Percentiles rank a stretch among this genome's conserved stretches.
Evolutionary conservation across 2,329 filamentous ascomycete species (phyloP).

Genomic region (Massarina eburnea): DNA sequence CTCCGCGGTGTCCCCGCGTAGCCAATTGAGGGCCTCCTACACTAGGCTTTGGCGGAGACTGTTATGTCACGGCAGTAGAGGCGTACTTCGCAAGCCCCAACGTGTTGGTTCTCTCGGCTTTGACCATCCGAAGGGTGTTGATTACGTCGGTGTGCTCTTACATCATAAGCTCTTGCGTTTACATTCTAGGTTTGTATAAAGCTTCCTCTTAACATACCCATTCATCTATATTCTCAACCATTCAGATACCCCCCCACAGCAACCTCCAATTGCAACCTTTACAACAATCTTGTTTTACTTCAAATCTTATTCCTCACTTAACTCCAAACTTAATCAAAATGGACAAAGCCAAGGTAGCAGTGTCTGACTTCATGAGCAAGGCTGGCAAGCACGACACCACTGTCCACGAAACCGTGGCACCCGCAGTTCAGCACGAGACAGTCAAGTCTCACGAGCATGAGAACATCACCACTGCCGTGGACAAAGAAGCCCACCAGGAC

Average conservation of each 20-base stretch:
- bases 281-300: constrained; percentile 1
- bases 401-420: constrained; percentile 66
- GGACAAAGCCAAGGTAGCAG: constrained; percentile 66
- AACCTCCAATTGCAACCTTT: constrained; percentile 1
- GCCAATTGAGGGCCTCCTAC: not conserved
- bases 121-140: too few relatives aligned
- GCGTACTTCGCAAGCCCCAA: too few relatives aligned
- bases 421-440: constrained; percentile 62
- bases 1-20: not conserved
- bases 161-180: not conserved
- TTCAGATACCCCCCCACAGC: not conserved
- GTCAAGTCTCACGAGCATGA: constrained; percentile 64
- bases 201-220: not conserved
- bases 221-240: not conserved
- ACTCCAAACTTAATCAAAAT: constrained; percentile 36
- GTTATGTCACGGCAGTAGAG: constrained; percentile 3
- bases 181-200: constrained; percentile 1
- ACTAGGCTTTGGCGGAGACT: not conserved
- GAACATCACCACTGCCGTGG: constrained; percentile 62
- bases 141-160: constrained; percentile 9
- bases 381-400: constrained; percentile 70
- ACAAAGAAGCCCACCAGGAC: constrained; percentile 71
- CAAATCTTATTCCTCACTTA: not conserved
- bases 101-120: too few relatives aligned
- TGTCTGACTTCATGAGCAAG: constrained; percentile 61